Percentiles rank a stretch among this genome's conserved stretches.
Conservation (phyloP, 345 rosid genomes). For the Salix brachista region DNA sequence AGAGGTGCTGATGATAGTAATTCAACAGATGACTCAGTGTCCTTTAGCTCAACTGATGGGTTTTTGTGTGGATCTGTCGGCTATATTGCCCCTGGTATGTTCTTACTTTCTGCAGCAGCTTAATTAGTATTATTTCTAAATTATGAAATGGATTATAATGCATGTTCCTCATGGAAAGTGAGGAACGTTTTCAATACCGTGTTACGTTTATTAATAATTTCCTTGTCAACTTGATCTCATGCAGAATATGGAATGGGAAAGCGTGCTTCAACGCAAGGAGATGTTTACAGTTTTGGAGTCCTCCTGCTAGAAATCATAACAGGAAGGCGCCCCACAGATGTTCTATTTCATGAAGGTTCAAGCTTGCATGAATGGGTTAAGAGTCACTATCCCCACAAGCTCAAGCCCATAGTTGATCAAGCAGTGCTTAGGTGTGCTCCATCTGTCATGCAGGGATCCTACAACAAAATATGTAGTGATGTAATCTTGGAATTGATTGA, state of each 20-base stretch:
- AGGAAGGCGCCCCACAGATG: conserved; percentile 71
- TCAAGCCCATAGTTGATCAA: conserved; percentile 53
- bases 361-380: conserved; percentile 76
- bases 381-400: conserved; percentile 60
- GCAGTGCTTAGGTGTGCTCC: conserved; percentile 47
- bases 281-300: conserved; percentile 85
- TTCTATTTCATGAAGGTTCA: conserved; percentile 50
- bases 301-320: conserved; percentile 67
- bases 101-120: background rate
- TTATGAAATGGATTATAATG: background rate
- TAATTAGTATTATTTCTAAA: background rate
- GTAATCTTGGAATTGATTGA: conserved; percentile 68
- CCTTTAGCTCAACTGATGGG: conserved; percentile 68
- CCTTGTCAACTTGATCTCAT: background rate
- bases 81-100: conserved; percentile 89
- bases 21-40: conserved; percentile 39
- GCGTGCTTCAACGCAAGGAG: conserved; percentile 73
- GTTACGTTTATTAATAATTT: background rate
- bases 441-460: conserved; percentile 23
- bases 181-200: background rate
- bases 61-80: conserved; percentile 83
- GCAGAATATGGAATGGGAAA: conserved; percentile 86
- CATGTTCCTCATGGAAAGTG: background rate
- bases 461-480: conserved; percentile 46
- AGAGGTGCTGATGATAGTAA: conserved; percentile 38